Percentiles rank a stretch among this genome's conserved stretches.
Conservation (phyloP, 139 green algal species). For the Ostreobium quekettii region DNA sequence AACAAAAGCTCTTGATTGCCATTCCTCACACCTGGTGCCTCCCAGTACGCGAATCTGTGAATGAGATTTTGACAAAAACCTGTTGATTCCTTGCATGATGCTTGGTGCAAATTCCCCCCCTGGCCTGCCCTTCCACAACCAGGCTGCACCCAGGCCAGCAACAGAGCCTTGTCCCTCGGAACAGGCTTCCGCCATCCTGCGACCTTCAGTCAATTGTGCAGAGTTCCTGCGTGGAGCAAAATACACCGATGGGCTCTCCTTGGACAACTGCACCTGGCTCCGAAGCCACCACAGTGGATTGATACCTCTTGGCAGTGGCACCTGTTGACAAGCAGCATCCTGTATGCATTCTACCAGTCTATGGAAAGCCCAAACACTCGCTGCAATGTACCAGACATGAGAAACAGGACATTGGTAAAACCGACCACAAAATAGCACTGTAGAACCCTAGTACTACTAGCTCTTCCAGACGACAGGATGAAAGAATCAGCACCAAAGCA, state of each 20-base stretch:
- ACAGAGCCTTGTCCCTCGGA: not conserved
- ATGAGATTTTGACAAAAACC: conserved; percentile 50
- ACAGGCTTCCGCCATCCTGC: not conserved
- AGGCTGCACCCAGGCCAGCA: conserved; percentile 58
- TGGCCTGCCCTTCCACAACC: conserved; percentile 58
- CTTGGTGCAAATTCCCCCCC: conserved; percentile 33
- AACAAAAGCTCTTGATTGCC: not conserved
- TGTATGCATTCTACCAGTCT: not conserved
- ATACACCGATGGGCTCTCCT: not conserved
- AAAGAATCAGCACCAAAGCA: too few species aligned
- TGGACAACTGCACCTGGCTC: not conserved
- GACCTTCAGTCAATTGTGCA: not conserved
- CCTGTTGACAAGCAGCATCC: not conserved
- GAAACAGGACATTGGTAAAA: too few species aligned
- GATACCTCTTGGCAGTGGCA: not conserved
- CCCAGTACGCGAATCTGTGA: conserved; percentile 63
- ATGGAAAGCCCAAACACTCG: not conserved
- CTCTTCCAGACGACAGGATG: too few species aligned
- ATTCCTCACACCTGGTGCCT: conserved; percentile 54
- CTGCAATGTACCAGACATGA: too few species aligned
- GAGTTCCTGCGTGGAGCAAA: not conserved
- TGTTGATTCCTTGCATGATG: conserved; percentile 43
- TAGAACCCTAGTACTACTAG: too few species aligned
- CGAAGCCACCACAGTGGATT: not conserved
- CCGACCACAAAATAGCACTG: too few species aligned